These are phyloP conservation scores for Tuctoria greenei DNA, from an alignment of 176 grass and related monocot genomes.

Conservation along the genomic window DNA sequence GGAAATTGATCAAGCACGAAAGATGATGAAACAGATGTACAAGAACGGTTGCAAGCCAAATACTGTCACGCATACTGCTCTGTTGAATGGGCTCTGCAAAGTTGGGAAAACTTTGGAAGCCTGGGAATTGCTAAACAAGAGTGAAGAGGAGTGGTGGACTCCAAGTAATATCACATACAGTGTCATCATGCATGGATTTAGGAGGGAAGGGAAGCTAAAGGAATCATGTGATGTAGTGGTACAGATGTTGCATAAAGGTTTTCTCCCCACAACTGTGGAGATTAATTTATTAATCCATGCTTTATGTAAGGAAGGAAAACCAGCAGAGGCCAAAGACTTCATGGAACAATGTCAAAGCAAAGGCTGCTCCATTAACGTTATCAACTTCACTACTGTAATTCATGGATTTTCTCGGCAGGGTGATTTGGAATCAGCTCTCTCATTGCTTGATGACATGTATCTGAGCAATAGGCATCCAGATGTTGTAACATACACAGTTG, in stretches of 20 bases:
- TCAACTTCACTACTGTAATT: slow-evolving; percentile 95
- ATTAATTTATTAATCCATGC: slow-evolving; percentile 92
- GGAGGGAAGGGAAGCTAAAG: slow-evolving; percentile 83
- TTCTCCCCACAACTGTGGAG: slow-evolving; percentile 79
- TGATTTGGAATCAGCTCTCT: slow-evolving; percentile 78
- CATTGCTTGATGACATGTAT: slow-evolving; percentile 95
- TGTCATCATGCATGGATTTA: slow-evolving; percentile 88
- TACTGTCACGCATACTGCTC: slow-evolving; percentile 75
- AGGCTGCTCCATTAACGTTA: slow-evolving; percentile 80
- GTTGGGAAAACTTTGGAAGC: slow-evolving; percentile 72
- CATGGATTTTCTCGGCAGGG: slow-evolving; percentile 80
- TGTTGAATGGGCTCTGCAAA: slow-evolving; percentile 90
- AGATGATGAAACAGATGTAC: slow-evolving; percentile 82
- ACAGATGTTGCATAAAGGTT: slow-evolving; percentile 79
- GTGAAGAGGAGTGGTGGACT: slow-evolving; percentile 87
- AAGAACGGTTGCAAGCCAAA: slow-evolving; percentile 80
- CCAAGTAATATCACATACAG: slow-evolving; percentile 80
- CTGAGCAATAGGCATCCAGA: slow-evolving; percentile 90
- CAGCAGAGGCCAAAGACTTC: slow-evolving; percentile 71
- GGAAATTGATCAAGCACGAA: slow-evolving; percentile 76
- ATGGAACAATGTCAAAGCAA: slow-evolving; percentile 92
- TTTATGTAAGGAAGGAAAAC: slow-evolving; percentile 62
- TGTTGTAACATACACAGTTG: slow-evolving; percentile 84
- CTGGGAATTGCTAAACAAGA: slow-evolving; percentile 79
- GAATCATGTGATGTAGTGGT: slow-evolving; percentile 78